Percentiles rank a stretch among this genome's conserved stretches.
These are phyloP conservation scores for Venturia asperata DNA, from an alignment of 2,329 filamentous ascomycete genomes.

Conservation along the genomic window DNA sequence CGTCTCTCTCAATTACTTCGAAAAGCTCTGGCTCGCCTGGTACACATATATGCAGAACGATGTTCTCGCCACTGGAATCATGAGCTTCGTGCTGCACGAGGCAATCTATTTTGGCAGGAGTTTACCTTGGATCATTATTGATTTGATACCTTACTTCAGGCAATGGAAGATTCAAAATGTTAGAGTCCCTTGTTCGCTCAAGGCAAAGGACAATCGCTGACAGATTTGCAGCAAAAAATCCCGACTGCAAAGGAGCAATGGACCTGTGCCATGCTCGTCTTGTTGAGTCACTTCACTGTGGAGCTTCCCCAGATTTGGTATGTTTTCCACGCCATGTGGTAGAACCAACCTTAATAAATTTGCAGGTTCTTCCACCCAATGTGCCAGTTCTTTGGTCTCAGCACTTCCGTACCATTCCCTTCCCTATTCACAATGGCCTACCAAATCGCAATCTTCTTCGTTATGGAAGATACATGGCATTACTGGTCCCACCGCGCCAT, in stretches of 20 bases:
- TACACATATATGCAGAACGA: slow-evolving; percentile 99
- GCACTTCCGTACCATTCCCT: slow-evolving; percentile 85
- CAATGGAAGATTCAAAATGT: slow-evolving; percentile 92
- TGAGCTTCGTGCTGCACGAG: slow-evolving; percentile 97
- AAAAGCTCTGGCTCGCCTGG: slow-evolving; percentile 91
- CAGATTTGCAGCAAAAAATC: slow-evolving; percentile 58
- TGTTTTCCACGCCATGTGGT: slow-evolving; percentile 20
- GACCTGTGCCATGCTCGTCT: slow-evolving; percentile 85
- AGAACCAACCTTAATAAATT: background rate
- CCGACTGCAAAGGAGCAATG: slow-evolving; percentile 91
- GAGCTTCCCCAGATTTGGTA: slow-evolving; percentile 95
- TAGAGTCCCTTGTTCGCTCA: slow-evolving; percentile 30
- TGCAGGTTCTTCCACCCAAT: slow-evolving; percentile 83
- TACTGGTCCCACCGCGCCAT: slow-evolving; percentile 92
- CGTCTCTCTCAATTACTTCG: slow-evolving; percentile 75
- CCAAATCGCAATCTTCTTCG: slow-evolving; percentile 90
- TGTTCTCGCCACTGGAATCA: slow-evolving; percentile 88
- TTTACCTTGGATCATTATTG: slow-evolving; percentile 88
- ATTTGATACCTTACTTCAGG: slow-evolving; percentile 77
- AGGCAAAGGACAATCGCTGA: slow-evolving; percentile 18
- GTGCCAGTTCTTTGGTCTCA: slow-evolving; percentile 85
- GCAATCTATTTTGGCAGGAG: slow-evolving; percentile 86
- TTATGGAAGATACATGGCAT: slow-evolving; percentile 95
- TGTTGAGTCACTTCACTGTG: slow-evolving; percentile 93
- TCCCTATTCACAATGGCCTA: slow-evolving; percentile 75